These are phyloP conservation scores for Monilinia aucupariae DNA, from an alignment of 2,329 filamentous ascomycete genomes.

Conservation along the genomic window DNA sequence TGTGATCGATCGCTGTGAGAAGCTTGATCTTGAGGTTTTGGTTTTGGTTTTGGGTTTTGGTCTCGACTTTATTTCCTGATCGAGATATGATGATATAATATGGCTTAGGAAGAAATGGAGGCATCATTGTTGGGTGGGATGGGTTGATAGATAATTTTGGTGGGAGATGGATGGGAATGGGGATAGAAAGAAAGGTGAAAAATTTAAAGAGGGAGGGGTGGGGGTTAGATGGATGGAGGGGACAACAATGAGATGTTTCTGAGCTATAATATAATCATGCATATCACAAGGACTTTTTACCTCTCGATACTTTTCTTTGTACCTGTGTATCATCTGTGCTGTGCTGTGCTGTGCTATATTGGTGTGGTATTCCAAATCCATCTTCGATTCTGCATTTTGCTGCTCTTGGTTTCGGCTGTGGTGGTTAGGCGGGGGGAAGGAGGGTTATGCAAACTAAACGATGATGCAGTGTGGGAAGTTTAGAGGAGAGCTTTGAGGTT, in stretches of 20 bases:
- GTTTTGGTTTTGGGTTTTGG: background rate
- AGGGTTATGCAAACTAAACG: too few relatives aligned
- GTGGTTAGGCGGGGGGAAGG: too few relatives aligned
- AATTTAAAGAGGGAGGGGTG: background rate
- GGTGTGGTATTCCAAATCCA: too few relatives aligned
- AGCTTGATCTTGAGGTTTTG: background rate
- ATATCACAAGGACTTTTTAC: background rate
- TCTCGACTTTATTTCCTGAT: background rate
- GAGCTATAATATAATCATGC: background rate
- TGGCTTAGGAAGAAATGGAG: background rate
- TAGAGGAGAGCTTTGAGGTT: too few relatives aligned
- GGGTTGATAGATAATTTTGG: background rate
- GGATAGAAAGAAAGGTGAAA: constrained; percentile 3
- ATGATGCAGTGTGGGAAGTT: too few relatives aligned
- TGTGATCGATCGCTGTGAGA: background rate
- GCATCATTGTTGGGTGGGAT: background rate
- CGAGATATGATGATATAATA: background rate
- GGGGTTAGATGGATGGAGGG: background rate
- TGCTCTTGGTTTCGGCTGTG: too few relatives aligned
- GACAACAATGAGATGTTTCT: background rate
- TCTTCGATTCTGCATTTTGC: too few relatives aligned
- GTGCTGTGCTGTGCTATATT: too few relatives aligned
- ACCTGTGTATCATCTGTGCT: too few relatives aligned
- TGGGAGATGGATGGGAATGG: background rate
- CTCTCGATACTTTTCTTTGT: too few relatives aligned